Evolutionary conservation across 352 stramenopile genomes (phyloP).

Genomic region (Phytophthora multivora): DNA sequence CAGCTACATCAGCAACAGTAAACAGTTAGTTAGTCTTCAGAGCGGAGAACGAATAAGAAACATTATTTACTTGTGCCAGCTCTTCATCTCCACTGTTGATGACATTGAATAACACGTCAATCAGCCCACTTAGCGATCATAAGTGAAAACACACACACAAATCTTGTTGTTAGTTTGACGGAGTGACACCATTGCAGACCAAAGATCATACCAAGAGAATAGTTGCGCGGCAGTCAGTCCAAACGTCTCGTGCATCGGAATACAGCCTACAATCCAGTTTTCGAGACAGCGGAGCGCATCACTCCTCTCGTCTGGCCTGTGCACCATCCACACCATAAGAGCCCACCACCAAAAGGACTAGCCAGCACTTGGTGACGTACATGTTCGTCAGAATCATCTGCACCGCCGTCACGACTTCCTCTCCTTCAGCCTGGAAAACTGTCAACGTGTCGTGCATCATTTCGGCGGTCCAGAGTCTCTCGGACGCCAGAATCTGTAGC

Average conservation of each 20-base stretch:
- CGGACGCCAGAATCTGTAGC: constrained; percentile 40
- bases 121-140: constrained; percentile 35
- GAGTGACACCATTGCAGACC: not conserved
- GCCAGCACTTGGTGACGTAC: constrained; percentile 25
- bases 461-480: constrained; percentile 26
- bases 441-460: constrained; percentile 36
- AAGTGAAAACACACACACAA: not conserved
- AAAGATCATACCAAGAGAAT: constrained; percentile 31
- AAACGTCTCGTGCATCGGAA: constrained; percentile 52
- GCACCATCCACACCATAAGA: constrained; percentile 3
- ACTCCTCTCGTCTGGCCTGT: constrained; percentile 41
- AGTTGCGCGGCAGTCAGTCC: constrained; percentile 50
- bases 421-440: constrained; percentile 44
- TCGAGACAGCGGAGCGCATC: constrained; percentile 67
- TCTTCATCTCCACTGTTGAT: constrained; percentile 42
- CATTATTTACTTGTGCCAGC: constrained; percentile 41
- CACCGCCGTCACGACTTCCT: constrained; percentile 47
- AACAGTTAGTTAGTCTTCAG: not conserved
- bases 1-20: constrained; percentile 37
- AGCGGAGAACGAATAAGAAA: not conserved
- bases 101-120: constrained; percentile 47
- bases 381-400: constrained; percentile 49
- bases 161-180: constrained; percentile 1
- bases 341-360: not conserved
- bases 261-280: constrained; percentile 64